phyloP scores from a whole-genome alignment of 1,284 basidiomycete genomes.

The Leccinum angustisporum region DNA sequence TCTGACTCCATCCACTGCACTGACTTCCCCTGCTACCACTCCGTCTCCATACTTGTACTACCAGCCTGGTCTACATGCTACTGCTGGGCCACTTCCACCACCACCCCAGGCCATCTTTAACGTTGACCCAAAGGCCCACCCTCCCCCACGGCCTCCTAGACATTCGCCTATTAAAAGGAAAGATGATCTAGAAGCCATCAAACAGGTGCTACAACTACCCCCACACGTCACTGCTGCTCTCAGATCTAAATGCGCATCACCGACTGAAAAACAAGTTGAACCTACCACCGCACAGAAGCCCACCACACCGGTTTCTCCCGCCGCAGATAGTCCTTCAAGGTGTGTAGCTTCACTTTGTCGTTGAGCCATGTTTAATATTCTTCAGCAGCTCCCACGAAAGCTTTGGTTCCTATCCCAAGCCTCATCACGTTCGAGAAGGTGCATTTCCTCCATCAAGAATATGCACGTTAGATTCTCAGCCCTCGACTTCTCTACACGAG shows the following conservation, averaged over 20 bases:
- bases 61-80: slow-evolving; percentile 66
- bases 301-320: background rate
- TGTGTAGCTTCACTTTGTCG: slow-evolving; percentile 13
- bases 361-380: background rate
- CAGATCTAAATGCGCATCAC: slow-evolving; percentile 19
- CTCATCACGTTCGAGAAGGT: slow-evolving; percentile 62
- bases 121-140: slow-evolving; percentile 43
- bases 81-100: slow-evolving; percentile 68
- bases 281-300: slow-evolving; percentile 7
- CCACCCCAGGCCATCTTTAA: slow-evolving; percentile 58
- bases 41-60: slow-evolving; percentile 53
- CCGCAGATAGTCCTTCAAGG: slow-evolving; percentile 21
- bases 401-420: slow-evolving; percentile 20
- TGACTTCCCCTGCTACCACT: slow-evolving; percentile 29
- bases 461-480: slow-evolving; percentile 34
- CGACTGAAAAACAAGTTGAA: slow-evolving; percentile 7
- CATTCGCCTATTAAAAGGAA: slow-evolving; percentile 50
- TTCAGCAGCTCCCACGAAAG: slow-evolving; percentile 22
- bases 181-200: slow-evolving; percentile 53
- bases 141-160: slow-evolving; percentile 67
- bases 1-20: slow-evolving; percentile 27
- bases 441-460: slow-evolving; percentile 59
- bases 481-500: slow-evolving; percentile 19
- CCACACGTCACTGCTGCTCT: slow-evolving; percentile 51
- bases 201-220: slow-evolving; percentile 57